Evolutionary conservation across 1,284 basidiomycete species (phyloP).

Genomic region (Ceratorhiza oryzae-sativae): DNA sequence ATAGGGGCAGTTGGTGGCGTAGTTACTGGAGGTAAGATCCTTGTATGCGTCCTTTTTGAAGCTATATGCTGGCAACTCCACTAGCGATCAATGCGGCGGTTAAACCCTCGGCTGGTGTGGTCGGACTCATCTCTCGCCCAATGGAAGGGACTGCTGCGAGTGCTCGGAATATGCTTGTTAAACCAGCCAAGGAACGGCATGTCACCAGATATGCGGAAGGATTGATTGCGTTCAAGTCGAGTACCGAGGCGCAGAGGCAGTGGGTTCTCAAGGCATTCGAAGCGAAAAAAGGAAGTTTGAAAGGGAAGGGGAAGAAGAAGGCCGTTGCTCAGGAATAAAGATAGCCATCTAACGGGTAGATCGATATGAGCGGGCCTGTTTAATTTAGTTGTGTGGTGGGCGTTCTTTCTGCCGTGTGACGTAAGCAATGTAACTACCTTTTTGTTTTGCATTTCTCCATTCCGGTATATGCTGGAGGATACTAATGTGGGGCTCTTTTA

Average conservation of each 20-base stretch:
- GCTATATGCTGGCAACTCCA: neutral
- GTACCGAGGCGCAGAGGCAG: slow-evolving; percentile 50
- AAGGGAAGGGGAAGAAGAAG: slow-evolving; percentile 50
- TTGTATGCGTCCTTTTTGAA: neutral
- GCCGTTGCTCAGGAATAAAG: neutral
- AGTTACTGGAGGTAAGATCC: slow-evolving; percentile 57
- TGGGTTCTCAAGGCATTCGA: slow-evolving; percentile 54
- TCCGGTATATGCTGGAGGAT: no score
- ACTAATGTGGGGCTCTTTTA: no score
- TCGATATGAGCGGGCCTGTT: no score
- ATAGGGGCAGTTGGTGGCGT: slow-evolving; percentile 60
- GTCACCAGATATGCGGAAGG: slow-evolving; percentile 54
- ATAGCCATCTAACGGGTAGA: neutral
- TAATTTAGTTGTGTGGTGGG: neutral
- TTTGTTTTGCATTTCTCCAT: no score
- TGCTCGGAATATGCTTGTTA: slow-evolving; percentile 49
- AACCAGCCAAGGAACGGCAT: slow-evolving; percentile 51
- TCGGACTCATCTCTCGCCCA: slow-evolving; percentile 56
- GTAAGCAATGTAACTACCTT: no score
- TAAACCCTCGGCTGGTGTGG: slow-evolving; percentile 49
- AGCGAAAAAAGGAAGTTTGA: slow-evolving; percentile 49
- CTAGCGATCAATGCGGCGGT: slow-evolving; percentile 12
- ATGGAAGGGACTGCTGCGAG: slow-evolving; percentile 55
- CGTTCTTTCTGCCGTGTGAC: no score
- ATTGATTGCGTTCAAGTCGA: slow-evolving; percentile 50